Conservation (phyloP, 2,329 filamentous ascomycete species). For the Trichophyton benhamiae region DNA sequence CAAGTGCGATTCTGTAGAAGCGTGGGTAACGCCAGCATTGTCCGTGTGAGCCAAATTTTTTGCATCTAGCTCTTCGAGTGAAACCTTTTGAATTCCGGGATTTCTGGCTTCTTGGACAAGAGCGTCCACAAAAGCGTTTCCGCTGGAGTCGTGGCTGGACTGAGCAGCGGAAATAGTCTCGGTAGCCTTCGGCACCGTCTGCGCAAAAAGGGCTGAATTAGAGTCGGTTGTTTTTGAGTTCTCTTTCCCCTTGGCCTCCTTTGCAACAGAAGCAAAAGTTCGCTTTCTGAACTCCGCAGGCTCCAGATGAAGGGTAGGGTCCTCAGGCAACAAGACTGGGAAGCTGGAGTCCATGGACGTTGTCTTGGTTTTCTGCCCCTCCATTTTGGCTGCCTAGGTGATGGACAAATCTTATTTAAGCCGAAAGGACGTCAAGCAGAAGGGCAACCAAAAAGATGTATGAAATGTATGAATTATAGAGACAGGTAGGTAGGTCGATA, state of each 20-base stretch:
- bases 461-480: not conserved
- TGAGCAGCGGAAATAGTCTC: not conserved
- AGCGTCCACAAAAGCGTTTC: conserved; percentile 6
- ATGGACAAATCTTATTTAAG: not conserved
- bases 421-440: not conserved
- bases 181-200: conserved; percentile 10
- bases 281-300: conserved; percentile 6
- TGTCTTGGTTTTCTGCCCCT: not conserved
- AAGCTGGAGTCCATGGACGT: conserved; percentile 12
- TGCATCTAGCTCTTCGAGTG: not conserved
- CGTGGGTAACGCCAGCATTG: conserved; percentile 40
- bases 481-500: not conserved
- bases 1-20: conserved; percentile 35
- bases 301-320: conserved; percentile 8
- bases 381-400: not conserved
- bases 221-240: conserved; percentile 2
- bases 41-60: conserved; percentile 36
- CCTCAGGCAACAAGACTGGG: conserved; percentile 10
- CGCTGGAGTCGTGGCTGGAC: not conserved
- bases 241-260: not conserved
- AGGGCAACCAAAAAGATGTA: not conserved
- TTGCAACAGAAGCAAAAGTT: conserved; percentile 6
- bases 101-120: not conserved
- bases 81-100: not conserved
- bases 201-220: conserved; percentile 23